These are phyloP conservation scores for Sorghum bicolor DNA, from an alignment of 176 grass and related monocot species.

Conservation along the genomic window Sorghum_bicolor_NCBIv3 NC_012874.2:4597001-4597500, in stretches of 20 bases:
- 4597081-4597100: background rate
- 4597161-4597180: conserved; percentile 69
- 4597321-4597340: background rate
- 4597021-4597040: conserved; percentile 84
- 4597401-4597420: conserved; percentile 4
- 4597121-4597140: background rate
- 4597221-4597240: conserved; percentile 82
- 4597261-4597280: conserved; percentile 64
- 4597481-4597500: conserved; percentile 82
- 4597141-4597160: background rate
- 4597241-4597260: conserved; percentile 93
- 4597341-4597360: conserved; percentile 1
- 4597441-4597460: conserved; percentile 29
- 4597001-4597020: conserved; percentile 79
- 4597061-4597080: conserved; percentile 88
- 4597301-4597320: background rate
- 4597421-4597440: background rate
- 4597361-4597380: conserved; percentile 99
- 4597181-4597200: conserved; percentile 91
- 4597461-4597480: conserved; percentile 14
- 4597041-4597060: conserved; percentile 87
- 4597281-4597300: conserved; percentile 44
- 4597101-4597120: background rate
- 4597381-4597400: conserved; percentile 60
- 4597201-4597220: conserved; percentile 94